Conservation (phyloP, 352 stramenopile genomes). For the Pythium periplocum region DNA sequence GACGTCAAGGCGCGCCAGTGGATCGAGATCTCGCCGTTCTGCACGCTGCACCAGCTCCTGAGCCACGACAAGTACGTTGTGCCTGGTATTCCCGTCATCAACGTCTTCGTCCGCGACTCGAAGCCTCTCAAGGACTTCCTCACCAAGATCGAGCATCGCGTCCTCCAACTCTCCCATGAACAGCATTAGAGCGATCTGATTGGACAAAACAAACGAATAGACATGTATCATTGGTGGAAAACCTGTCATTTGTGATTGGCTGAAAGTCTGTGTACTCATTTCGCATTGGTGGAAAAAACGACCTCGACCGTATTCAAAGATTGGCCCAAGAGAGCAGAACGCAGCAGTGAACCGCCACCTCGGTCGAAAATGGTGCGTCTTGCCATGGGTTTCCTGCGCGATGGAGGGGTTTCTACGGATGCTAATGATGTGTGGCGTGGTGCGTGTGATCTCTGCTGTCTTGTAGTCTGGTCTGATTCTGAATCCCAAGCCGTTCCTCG, state of each 20-base stretch:
- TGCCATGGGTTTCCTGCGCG: too few species aligned
- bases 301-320: conserved; percentile 3
- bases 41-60: conserved; percentile 64
- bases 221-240: too few species aligned
- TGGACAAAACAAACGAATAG: conserved; percentile 2
- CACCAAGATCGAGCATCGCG: conserved; percentile 53
- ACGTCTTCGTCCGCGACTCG: conserved; percentile 77
- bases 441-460: conserved; percentile 9
- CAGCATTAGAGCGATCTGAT: conserved; percentile 13
- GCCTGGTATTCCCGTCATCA: conserved; percentile 75
- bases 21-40: conserved; percentile 80
- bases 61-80: conserved; percentile 77
- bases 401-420: too few species aligned
- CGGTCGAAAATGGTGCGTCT: too few species aligned
- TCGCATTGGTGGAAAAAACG: too few species aligned
- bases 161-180: conserved; percentile 37
- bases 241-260: conserved; percentile 10
- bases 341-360: too few species aligned
- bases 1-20: conserved; percentile 73
- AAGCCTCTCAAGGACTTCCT: conserved; percentile 58
- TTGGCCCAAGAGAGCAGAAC: conserved; percentile 11
- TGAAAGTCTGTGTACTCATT: conserved; percentile 5
- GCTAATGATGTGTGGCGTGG: too few species aligned
- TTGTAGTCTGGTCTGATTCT: conserved; percentile 85
- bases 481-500: conserved; percentile 95